phyloP scores from a whole-genome alignment of 768 basidiomycete genomes.

The Kwoniella europaea region DNA sequence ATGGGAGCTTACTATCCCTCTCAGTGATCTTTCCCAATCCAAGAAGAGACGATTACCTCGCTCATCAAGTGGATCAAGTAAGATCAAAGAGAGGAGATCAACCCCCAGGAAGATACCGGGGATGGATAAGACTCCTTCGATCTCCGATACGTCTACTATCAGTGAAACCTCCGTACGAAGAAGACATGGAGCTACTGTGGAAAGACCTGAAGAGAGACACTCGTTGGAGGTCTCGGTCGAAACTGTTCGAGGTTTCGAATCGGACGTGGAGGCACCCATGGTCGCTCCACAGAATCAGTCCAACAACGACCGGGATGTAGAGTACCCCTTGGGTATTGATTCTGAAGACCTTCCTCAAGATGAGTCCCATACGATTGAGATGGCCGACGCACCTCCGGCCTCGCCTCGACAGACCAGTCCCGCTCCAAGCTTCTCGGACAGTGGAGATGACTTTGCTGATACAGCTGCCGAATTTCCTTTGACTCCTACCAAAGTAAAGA shows the following conservation, averaged over 20 bases:
- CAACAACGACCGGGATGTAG: too few relatives aligned
- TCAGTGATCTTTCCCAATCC: slow-evolving; percentile 16
- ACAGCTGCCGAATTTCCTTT: too few relatives aligned
- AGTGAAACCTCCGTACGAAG: too few relatives aligned
- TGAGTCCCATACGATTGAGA: background rate
- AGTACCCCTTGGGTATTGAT: too few relatives aligned
- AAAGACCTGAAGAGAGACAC: background rate
- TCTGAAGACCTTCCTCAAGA: background rate
- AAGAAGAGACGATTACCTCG: background rate
- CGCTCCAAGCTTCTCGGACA: background rate
- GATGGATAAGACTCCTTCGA: slow-evolving; percentile 1
- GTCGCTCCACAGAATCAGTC: too few relatives aligned
- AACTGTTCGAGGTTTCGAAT: background rate
- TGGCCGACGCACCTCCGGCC: background rate
- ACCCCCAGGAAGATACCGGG: slow-evolving; percentile 14
- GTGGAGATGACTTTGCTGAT: background rate
- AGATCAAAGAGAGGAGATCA: slow-evolving; percentile 20
- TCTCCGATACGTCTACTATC: background rate
- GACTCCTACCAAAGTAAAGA: too few relatives aligned
- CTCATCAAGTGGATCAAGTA: slow-evolving; percentile 11
- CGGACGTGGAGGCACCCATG: too few relatives aligned
- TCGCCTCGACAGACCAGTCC: background rate
- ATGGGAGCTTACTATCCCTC: slow-evolving; percentile 18
- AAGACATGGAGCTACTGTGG: too few relatives aligned
- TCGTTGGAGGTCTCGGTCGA: background rate